Percentiles rank a stretch among this genome's conserved stretches.
These are phyloP conservation scores for Tetragonia tetragonoides DNA, from an alignment of 148 eudicot species.

Conservation along the genomic window DNA sequence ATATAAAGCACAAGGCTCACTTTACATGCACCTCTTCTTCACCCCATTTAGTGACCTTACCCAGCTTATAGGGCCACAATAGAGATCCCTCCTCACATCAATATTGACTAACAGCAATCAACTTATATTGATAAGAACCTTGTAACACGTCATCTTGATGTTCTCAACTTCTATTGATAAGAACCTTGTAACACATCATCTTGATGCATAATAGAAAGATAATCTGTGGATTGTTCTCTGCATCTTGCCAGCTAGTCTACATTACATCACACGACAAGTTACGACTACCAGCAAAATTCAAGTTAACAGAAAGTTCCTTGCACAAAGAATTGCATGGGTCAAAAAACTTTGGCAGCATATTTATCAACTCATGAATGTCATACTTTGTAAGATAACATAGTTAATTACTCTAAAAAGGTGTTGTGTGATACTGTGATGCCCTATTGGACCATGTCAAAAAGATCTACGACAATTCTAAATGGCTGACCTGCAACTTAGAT, in stretches of 20 bases:
- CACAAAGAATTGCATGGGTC: not conserved
- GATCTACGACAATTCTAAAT: slow-evolving; percentile 2
- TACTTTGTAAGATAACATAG: not conserved
- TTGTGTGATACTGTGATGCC: not conserved
- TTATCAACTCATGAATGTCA: not conserved
- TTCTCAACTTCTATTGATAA: not conserved
- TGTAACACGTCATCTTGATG: no score
- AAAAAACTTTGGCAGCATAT: not conserved
- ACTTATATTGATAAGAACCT: not conserved
- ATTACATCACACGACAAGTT: not conserved
- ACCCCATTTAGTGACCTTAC: not conserved
- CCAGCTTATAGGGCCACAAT: slow-evolving; percentile 1
- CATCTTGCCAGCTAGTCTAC: not conserved
- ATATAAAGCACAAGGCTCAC: not conserved
- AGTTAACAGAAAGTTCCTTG: not conserved
- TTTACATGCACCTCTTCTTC: slow-evolving; percentile 1
- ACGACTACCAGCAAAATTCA: not conserved
- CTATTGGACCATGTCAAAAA: not conserved
- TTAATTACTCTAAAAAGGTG: not conserved
- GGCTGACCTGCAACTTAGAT: slow-evolving; percentile 79
- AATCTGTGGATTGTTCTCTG: not conserved
- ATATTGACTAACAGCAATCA: not conserved
- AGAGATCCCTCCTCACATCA: not conserved
- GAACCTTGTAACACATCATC: not conserved
- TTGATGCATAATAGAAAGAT: not conserved